Conservation (phyloP, 2,329 filamentous ascomycete genomes). For the Pestalotiopsis sp. region DNA sequence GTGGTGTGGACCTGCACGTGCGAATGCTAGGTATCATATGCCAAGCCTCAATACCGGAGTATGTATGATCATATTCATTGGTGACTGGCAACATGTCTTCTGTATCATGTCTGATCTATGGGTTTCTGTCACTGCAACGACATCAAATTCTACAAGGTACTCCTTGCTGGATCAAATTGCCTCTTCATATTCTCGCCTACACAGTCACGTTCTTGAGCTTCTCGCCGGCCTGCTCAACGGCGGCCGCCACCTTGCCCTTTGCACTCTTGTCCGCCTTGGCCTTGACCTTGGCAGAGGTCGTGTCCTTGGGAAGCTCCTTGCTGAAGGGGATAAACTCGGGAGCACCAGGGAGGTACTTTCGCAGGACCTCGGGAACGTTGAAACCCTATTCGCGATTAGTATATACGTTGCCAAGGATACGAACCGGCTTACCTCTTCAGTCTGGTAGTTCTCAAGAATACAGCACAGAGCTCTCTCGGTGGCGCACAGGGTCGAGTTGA, state of each 20-base stretch:
- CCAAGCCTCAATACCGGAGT: background rate
- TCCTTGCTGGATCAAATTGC: background rate
- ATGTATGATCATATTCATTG: background rate
- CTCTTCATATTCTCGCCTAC: constrained; percentile 14
- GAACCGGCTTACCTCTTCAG: constrained; percentile 65
- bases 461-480: constrained; percentile 94
- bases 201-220: constrained; percentile 30
- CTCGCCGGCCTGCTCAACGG: constrained; percentile 27
- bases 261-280: constrained; percentile 32
- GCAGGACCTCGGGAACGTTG: constrained; percentile 78
- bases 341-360: constrained; percentile 87
- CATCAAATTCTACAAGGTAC: background rate
- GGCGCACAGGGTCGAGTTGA: constrained; percentile 88
- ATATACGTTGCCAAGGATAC: background rate
- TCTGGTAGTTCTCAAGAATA: constrained; percentile 96
- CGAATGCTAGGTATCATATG: background rate
- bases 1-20: background rate
- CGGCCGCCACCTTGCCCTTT: constrained; percentile 29
- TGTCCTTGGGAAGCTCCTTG: constrained; percentile 82
- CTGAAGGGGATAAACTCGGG: constrained; percentile 88
- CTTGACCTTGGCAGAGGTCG: constrained; percentile 60
- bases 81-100: background rate
- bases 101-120: background rate
- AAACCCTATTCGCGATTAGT: constrained; percentile 58
- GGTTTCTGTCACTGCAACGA: background rate